Conservation (phyloP, 148 eudicot genomes). For the Camellia lanceoleosa region DNA sequence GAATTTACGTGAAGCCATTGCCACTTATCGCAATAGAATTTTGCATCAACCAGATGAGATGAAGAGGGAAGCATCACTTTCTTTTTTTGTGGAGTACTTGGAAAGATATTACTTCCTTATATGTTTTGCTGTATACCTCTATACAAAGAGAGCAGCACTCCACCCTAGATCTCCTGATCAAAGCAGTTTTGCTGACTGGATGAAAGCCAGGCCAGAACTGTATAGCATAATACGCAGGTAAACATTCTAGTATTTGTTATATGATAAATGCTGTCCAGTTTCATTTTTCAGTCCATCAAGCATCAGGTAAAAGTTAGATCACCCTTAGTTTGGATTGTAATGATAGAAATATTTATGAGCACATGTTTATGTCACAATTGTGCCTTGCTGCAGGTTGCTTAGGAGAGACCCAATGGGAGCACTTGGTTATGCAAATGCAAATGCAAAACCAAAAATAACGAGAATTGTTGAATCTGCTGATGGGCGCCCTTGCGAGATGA, state of each 20-base stretch:
- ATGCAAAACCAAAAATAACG: constrained; percentile 35
- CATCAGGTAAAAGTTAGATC: background rate
- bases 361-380: background rate
- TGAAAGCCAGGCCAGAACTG: constrained; percentile 93
- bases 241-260: background rate
- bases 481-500: constrained; percentile 84
- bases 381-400: constrained; percentile 56
- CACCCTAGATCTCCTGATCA: constrained; percentile 38
- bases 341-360: background rate
- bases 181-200: constrained; percentile 88
- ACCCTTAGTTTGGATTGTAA: background rate
- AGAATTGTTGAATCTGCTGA: constrained; percentile 56
- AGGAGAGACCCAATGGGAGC: constrained; percentile 99
- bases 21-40: constrained; percentile 81
- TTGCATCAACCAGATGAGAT: constrained; percentile 88
- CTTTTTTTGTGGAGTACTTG: constrained; percentile 91
- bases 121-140: constrained; percentile 90
- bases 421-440: constrained; percentile 62
- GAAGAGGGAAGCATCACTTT: constrained; percentile 89
- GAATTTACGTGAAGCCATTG: constrained; percentile 97
- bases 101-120: constrained; percentile 96
- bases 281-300: background rate
- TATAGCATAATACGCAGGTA: constrained; percentile 95
- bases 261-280: background rate
- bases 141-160: constrained; percentile 69